Evolutionary conservation across 306 rosid genomes (phyloP), one percentile per base, ranked within the genome.

Genomic region (Casuarina glauca): DNA sequence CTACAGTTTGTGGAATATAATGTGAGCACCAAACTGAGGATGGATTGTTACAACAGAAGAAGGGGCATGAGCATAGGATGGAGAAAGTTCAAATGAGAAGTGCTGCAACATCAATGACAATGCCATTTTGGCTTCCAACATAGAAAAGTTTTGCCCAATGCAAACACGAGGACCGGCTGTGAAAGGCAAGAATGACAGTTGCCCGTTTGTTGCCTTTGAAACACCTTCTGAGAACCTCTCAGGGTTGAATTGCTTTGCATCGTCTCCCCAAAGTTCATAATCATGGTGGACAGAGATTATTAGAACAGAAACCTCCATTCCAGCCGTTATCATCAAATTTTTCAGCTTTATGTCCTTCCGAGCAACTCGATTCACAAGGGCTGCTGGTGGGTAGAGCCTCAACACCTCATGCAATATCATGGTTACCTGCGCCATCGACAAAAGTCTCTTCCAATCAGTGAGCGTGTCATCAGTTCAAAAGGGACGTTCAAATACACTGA

Each of bases 141-240:
- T 26, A 0, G 86, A 78, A 32, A 88, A 86, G 74, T 81, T 82
- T 55, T 84, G 90, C 1, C 88, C 88, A 32, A 84, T 72, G 74
- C 90, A 87, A 4, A 76, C 80, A 5, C 85, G 48, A 58, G 91
- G 87, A 36, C 85, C 91, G 70, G 78, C 79, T 1, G 83, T 85
- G 1, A 87, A 87, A 0, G 88, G 88, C 11, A 84, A 36, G 71
- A 77, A 85, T 5, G 80, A 54, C 1, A 63, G 43, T 57, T 69
- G 63, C 4, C 62, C 32, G 32, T 26, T 26, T 26, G 32, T 26
- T 1, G 32, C 32, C 32, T 26, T 26, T 26, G 32, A 26, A 75
- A 9, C 63, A 69, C 3, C 84, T 80, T 2, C 83, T 0, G 83
- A 75, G 72, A 88, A 83, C 11, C 87, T 81, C 52, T 85, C 76